Percentiles rank a stretch among this genome's conserved stretches.
Evolutionary conservation across 106 monocot species (phyloP).

Genomic region (Acanthochlamys bracteata): DNA sequence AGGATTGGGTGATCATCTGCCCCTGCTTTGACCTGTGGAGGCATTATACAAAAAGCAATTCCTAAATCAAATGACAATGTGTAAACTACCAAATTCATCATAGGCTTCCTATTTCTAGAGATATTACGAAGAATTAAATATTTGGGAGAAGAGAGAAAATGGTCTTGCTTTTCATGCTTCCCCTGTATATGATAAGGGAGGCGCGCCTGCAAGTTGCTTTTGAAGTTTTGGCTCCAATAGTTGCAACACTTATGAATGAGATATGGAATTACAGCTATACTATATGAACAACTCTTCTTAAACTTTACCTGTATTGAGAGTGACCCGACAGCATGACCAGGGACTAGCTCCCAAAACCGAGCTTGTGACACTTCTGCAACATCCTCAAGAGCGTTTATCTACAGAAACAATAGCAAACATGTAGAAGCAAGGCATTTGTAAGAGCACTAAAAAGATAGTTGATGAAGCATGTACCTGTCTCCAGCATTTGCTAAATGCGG

Average conservation of each 20-base stretch:
- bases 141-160: too few species aligned
- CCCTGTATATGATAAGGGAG: too few species aligned
- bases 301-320: constrained; percentile 61
- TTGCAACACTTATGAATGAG: background rate
- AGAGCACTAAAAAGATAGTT: background rate
- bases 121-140: too few species aligned
- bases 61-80: background rate
- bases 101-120: background rate
- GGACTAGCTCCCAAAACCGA: constrained; percentile 95
- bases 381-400: constrained; percentile 71
- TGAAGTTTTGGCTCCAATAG: background rate
- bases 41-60: background rate
- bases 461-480: constrained; percentile 51
- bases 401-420: constrained; percentile 4
- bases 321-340: constrained; percentile 79
- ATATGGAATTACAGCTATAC: too few species aligned
- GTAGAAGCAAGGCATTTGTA: background rate
- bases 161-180: too few species aligned
- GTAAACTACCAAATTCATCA: too few species aligned
- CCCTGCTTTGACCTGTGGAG: constrained; percentile 43
- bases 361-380: constrained; percentile 75
- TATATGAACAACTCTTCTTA: background rate
- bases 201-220: too few species aligned
- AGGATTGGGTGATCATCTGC: constrained; percentile 35
- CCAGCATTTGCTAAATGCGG: constrained; percentile 76